phyloP scores from a whole-genome alignment of 2,329 filamentous ascomycete species.

The Alternaria tenuissima region DNA sequence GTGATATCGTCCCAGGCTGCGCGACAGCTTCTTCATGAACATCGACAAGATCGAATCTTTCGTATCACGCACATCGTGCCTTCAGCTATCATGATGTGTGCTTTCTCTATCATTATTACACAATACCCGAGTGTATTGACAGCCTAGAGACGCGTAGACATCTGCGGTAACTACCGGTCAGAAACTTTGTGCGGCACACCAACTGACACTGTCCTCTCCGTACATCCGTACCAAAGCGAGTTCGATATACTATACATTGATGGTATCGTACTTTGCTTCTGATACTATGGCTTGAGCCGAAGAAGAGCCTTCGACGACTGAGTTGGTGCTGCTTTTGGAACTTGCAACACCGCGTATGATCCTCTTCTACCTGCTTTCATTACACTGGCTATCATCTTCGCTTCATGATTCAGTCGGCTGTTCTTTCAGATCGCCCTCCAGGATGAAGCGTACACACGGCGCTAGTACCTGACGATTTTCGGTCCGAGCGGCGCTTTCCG shows the following conservation, averaged over 20 bases:
- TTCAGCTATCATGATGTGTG: neutral
- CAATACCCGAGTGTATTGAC: neutral
- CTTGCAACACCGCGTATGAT: neutral
- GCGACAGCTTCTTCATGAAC: neutral
- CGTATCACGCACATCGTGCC: neutral
- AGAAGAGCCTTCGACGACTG: neutral
- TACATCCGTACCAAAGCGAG: neutral
- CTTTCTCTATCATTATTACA: neutral
- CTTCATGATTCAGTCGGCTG: neutral
- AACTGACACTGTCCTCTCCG: neutral
- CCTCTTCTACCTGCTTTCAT: neutral
- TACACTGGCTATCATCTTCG: neutral
- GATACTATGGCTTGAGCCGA: neutral
- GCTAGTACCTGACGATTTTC: neutral
- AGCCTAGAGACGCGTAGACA: neutral
- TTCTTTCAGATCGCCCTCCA: conserved; percentile 1
- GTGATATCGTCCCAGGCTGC: neutral
- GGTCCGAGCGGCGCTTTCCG: conserved; percentile 19
- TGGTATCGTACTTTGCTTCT: neutral
- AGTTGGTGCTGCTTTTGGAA: neutral
- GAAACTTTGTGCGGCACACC: neutral
- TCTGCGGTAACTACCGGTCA: neutral
- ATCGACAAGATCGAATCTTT: neutral
- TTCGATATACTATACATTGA: neutral
- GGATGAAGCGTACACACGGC: neutral